phyloP scores from a whole-genome alignment of 345 rosid species.

The Erucastrum elatum region DNA sequence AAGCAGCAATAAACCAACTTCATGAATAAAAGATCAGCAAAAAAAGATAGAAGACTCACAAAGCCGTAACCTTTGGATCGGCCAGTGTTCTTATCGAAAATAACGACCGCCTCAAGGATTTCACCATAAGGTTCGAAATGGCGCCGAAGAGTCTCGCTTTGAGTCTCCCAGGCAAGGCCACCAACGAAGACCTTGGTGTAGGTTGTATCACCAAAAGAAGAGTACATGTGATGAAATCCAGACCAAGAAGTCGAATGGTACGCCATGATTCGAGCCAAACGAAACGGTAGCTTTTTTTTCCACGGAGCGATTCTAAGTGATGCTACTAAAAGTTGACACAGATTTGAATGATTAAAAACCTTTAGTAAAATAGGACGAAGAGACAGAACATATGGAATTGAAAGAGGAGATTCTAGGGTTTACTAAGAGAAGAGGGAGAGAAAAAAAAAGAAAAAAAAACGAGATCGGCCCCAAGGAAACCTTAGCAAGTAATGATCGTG shows the following conservation, averaged over 20 bases:
- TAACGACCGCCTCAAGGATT: conserved; percentile 89
- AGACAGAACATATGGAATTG: conserved; percentile 2
- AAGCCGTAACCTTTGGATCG: conserved; percentile 99
- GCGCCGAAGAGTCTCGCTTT: conserved; percentile 76
- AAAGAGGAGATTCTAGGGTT: conserved; percentile 37
- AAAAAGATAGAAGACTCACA: conserved; percentile 60
- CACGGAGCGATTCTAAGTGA: conserved; percentile 10
- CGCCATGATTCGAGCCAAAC: conserved; percentile 47
- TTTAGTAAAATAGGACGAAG: not conserved
- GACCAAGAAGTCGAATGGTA: conserved; percentile 57
- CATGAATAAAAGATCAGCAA: not conserved
- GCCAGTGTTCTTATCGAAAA: conserved; percentile 90
- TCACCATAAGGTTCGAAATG: conserved; percentile 87
- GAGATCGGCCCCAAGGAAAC: conserved; percentile 34
- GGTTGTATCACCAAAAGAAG: conserved; percentile 89
- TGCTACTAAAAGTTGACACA: conserved; percentile 20
- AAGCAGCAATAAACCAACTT: not conserved
- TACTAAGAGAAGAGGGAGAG: conserved; percentile 14
- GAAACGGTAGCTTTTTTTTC: no score
- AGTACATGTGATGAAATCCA: conserved; percentile 65
- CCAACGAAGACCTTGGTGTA: conserved; percentile 85
- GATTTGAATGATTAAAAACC: conserved; percentile 14
- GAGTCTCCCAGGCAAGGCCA: conserved; percentile 95
- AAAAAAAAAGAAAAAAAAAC: not conserved
- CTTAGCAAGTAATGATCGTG: conserved; percentile 36